Conservation (phyloP, 768 basidiomycete genomes). For the Trametes cubensis region DNA sequence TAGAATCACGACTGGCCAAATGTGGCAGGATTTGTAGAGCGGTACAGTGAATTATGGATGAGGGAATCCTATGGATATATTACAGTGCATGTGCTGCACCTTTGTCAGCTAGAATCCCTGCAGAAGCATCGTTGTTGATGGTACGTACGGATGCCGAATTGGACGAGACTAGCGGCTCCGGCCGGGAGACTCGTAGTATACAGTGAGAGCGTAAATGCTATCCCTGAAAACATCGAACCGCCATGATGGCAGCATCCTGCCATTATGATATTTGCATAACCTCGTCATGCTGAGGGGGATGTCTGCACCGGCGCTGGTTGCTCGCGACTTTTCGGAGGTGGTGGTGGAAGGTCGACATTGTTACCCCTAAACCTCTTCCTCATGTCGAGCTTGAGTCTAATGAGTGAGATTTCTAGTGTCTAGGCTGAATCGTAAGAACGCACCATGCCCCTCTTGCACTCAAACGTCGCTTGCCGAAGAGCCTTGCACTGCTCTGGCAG, state of each 20-base stretch:
- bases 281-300: neutral
- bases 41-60: no score
- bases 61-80: no score
- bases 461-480: conserved; percentile 79
- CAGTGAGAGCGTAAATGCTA: no score
- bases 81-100: no score
- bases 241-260: neutral
- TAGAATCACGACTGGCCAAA: no score
- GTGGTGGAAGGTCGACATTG: conserved; percentile 26
- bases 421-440: conserved; percentile 27
- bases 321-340: conserved; percentile 16
- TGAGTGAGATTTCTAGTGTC: neutral
- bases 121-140: no score
- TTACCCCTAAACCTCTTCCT: conserved; percentile 36
- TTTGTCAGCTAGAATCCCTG: no score
- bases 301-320: neutral
- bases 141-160: no score
- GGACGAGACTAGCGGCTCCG: no score
- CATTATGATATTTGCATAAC: neutral
- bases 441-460: conserved; percentile 92
- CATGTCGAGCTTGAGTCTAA: conserved; percentile 33
- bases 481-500: conserved; percentile 81
- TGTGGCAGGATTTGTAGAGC: no score
- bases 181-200: no score
- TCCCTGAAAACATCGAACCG: no score